phyloP scores from a whole-genome alignment of 129 eudicot species.

The Dittrichia graveolens region DNA sequence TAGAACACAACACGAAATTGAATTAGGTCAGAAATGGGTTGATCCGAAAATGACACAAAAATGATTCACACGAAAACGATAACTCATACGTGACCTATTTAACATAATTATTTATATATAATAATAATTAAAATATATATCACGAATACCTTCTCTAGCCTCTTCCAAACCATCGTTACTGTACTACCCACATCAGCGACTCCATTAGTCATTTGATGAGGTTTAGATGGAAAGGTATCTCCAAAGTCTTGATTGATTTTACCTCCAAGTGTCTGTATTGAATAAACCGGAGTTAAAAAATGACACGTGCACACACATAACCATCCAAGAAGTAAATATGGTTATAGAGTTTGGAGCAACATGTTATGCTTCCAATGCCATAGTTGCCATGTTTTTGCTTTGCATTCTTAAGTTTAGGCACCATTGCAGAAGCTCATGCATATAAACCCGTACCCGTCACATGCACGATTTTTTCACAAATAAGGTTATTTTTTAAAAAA shows the following conservation, averaged over 20 bases:
- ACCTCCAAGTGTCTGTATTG: conserved; percentile 49
- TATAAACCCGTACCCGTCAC: background rate
- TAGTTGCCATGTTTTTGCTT: conserved; percentile 66
- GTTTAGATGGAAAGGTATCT: conserved; percentile 85
- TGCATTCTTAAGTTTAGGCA: conserved; percentile 88
- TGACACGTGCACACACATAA: background rate
- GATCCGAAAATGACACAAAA: too few species aligned
- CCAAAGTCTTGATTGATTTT: conserved; percentile 60
- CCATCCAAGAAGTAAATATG: too few species aligned
- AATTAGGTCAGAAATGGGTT: too few species aligned
- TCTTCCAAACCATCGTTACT: conserved; percentile 41
- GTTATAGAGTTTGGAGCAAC: conserved; percentile 49
- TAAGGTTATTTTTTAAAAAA: too few species aligned
- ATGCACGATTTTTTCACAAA: too few species aligned
- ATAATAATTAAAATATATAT: background rate
- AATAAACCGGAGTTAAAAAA: background rate
- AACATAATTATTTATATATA: too few species aligned
- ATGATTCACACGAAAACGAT: too few species aligned
- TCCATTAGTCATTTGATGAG: conserved; percentile 43
- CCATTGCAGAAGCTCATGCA: conserved; percentile 66
- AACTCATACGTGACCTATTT: too few species aligned
- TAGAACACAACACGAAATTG: too few species aligned
- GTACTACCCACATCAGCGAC: conserved; percentile 34
- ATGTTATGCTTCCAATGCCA: conserved; percentile 71
- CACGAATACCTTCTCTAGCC: conserved; percentile 60